Evolutionary conservation across 345 rosid species (phyloP).

Genomic region (Rhizophora mangle): DNA sequence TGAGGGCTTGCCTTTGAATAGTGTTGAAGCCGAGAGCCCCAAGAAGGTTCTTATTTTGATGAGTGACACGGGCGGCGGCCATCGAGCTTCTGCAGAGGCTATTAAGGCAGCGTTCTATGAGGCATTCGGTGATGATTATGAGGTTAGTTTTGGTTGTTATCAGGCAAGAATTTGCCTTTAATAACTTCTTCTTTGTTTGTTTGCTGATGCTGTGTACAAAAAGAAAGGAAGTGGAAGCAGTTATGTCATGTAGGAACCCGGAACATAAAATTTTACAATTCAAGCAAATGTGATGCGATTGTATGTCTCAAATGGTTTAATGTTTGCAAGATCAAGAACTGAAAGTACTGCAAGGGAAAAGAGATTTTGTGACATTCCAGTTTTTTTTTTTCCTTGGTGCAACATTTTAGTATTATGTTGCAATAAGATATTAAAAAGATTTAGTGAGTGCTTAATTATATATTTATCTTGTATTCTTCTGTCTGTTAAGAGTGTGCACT

Average conservation of each 20-base stretch:
- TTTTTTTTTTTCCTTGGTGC: neutral
- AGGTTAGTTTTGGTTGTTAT: constrained; percentile 49
- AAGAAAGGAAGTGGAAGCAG: neutral
- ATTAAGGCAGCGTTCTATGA: constrained; percentile 80
- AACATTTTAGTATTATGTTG: constrained; percentile 8
- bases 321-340: neutral
- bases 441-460: constrained; percentile 13
- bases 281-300: neutral
- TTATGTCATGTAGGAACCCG: neutral
- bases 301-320: neutral
- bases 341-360: neutral
- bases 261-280: neutral
- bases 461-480: constrained; percentile 12
- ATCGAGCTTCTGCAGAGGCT: constrained; percentile 98
- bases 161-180: neutral
- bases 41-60: constrained; percentile 91
- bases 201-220: constrained; percentile 7
- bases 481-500: constrained; percentile 38
- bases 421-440: neutral
- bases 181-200: constrained; percentile 5
- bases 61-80: constrained; percentile 99
- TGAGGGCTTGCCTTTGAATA: constrained; percentile 59
- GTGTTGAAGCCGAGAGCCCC: constrained; percentile 44
- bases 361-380: constrained; percentile 3
- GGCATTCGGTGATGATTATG: constrained; percentile 86